Conservation (phyloP, 2,329 filamentous ascomycete genomes). For the Periconia sp. region DNA sequence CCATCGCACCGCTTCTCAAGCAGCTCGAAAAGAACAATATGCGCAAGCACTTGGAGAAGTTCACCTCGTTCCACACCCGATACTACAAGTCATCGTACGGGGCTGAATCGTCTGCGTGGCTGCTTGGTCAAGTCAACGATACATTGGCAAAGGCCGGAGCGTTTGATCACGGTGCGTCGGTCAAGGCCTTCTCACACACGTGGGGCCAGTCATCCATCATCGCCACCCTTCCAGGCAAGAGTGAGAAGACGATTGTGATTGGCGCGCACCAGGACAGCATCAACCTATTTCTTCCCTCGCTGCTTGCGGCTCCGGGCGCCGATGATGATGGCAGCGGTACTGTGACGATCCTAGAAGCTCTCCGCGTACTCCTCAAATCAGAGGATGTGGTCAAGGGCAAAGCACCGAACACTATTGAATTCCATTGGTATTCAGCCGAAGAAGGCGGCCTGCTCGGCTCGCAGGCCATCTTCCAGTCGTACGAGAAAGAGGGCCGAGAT, state of each 20-base stretch:
- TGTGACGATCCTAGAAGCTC: slow-evolving; percentile 91
- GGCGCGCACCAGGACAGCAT: slow-evolving; percentile 85
- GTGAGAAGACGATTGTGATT: slow-evolving; percentile 83
- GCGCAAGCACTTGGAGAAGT: slow-evolving; percentile 75
- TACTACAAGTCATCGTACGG: slow-evolving; percentile 84
- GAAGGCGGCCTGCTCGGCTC: slow-evolving; percentile 87
- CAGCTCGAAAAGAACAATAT: slow-evolving; percentile 78
- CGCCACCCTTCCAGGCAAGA: slow-evolving; percentile 85
- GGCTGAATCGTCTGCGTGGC: slow-evolving; percentile 84
- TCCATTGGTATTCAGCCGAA: slow-evolving; percentile 95
- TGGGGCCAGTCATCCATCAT: slow-evolving; percentile 95
- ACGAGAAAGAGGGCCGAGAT: slow-evolving; percentile 73
- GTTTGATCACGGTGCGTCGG: slow-evolving; percentile 68
- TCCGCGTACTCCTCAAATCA: slow-evolving; percentile 80
- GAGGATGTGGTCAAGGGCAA: slow-evolving; percentile 72
- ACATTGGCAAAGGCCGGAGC: slow-evolving; percentile 76
- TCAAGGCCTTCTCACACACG: slow-evolving; percentile 76
- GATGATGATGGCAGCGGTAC: slow-evolving; percentile 94
- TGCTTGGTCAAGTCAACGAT: slow-evolving; percentile 74
- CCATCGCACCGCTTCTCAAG: slow-evolving; percentile 70
- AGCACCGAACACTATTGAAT: slow-evolving; percentile 86
- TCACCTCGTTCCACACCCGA: slow-evolving; percentile 80
- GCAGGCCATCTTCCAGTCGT: slow-evolving; percentile 85
- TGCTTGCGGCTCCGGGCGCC: slow-evolving; percentile 87
- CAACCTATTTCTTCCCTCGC: slow-evolving; percentile 85